Conservation (phyloP, 2,329 filamentous ascomycete genomes). For the Penicillium sp. region DNA sequence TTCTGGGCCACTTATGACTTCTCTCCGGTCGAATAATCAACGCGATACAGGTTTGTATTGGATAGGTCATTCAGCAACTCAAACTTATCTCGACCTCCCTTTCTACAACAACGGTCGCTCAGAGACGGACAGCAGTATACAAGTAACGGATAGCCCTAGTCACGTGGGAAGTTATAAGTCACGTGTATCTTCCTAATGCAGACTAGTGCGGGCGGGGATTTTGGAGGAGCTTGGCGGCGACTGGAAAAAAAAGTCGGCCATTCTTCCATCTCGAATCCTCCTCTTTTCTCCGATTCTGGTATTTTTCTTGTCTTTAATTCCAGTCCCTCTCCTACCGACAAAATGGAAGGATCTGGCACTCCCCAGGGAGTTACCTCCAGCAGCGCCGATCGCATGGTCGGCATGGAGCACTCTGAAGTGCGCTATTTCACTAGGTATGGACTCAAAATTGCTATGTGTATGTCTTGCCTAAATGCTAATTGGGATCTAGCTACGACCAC, state of each 20-base stretch:
- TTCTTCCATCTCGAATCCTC: constrained; percentile 3
- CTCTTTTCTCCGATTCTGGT: constrained; percentile 7
- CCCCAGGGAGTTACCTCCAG: constrained; percentile 37
- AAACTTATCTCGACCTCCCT: no score
- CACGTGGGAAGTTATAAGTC: constrained; percentile 24
- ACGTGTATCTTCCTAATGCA: constrained; percentile 25
- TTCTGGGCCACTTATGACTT: no score
- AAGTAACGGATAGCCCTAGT: constrained; percentile 29
- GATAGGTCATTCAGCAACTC: no score
- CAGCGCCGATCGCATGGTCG: constrained; percentile 54
- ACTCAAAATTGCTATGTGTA: neutral
- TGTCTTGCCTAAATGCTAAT: constrained; percentile 17
- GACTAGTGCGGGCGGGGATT: constrained; percentile 30
- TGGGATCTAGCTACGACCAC: constrained; percentile 80
- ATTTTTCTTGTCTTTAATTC: constrained; percentile 14
- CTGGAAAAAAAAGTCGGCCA: constrained; percentile 35
- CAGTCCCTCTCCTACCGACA: constrained; percentile 18
- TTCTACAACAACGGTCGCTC: no score
- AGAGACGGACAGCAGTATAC: neutral
- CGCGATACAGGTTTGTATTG: no score
- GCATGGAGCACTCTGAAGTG: constrained; percentile 91
- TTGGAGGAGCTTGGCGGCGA: constrained; percentile 34
- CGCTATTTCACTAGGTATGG: constrained; percentile 97
- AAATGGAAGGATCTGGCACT: constrained; percentile 36
- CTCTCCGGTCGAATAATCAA: no score